Base-by-base conservation (phyloP, 805 yeast species). In the Candida parachauliodes region DNA sequence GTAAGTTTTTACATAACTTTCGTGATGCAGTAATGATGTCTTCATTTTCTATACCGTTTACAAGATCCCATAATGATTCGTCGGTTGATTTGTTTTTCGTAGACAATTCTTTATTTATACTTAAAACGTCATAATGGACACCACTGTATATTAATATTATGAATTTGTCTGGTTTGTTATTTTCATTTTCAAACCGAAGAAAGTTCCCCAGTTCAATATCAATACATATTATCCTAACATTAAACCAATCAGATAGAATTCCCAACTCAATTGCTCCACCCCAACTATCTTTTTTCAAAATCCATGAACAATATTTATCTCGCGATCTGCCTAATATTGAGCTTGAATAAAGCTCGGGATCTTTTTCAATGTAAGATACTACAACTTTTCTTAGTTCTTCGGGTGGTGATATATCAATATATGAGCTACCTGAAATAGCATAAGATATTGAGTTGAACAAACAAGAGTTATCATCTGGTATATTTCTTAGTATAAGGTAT, bases 241-340 rank as follows among this genome's bases (percentile, higher is more conserved):
- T 62, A 28, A 81, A 65, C 43, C 70, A 66, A 23, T 69, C 64
- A 2, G 85, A 69, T 20, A 84, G 52, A 5, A 84, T 80, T 7
- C 79, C 76, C 32, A 83, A 58, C 52, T 84, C 94, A 33, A 84
- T 83, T 2, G 87, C 91, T 5, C 94, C 94, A 21, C 94, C 94
- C 94, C 93, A 84, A 12, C 83, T 71, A 24, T 70, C 77, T 14
- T 70, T 70, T 39, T 70, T 60, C 32, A 52, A 46, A 16, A 84
- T 84, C 91, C 93, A 84, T 5, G 58, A 44, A 23, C 73, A 58
- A 51, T 84, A 84, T 8, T 74, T 72, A 0, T 52, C 50, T 2
- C 61, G 55, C 0, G 72, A 58, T 41, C 65, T 65, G 2, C 85
- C 88, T 32, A 84, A 59, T 3, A 81, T 71, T 0, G 76, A 81